A percentile compares a stretch with the other conserved stretches of the same genome.
Evolutionary conservation across 495 filamentous ascomycete genomes (phyloP).

Genomic region (Neurospora discreta): DNA sequence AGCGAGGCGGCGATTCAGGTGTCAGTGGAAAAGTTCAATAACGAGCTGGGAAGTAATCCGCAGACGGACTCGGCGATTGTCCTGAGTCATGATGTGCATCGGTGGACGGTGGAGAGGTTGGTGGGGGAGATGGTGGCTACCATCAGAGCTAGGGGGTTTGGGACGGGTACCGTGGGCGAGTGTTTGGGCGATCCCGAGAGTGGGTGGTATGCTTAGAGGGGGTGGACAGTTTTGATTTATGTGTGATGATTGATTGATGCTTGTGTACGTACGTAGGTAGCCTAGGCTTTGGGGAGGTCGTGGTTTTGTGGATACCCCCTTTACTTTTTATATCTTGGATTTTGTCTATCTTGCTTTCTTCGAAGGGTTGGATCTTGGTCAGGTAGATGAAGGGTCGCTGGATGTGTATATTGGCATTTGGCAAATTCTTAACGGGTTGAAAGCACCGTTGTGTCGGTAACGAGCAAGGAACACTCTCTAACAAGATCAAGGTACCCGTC

Average conservation of each 20-base stretch:
- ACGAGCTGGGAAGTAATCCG: constrained; percentile 10
- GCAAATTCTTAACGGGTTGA: not conserved
- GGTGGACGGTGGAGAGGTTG: constrained; percentile 22
- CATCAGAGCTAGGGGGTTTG: constrained; percentile 16
- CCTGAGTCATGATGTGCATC: constrained; percentile 29
- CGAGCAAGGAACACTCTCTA: not conserved
- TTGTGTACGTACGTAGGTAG: not conserved
- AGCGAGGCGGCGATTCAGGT: constrained; percentile 7
- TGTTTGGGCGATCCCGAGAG: constrained; percentile 45
- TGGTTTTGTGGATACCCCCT: not conserved
- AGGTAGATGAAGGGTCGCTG: not conserved
- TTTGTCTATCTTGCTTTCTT: not conserved
- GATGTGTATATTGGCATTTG: not conserved
- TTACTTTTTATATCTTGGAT: not conserved
- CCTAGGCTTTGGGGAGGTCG: not conserved
- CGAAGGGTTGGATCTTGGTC: not conserved
- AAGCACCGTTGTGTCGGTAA: not conserved
- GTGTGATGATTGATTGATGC: not conserved
- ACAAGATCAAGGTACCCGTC: not conserved
- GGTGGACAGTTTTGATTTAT: too few relatives aligned
- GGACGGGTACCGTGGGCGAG: constrained; percentile 45
- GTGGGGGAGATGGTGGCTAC: constrained; percentile 21
- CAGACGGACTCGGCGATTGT: constrained; percentile 16
- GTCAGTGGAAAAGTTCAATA: constrained; percentile 16
- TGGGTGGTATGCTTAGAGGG: constrained; percentile 51